These are phyloP conservation scores for Puccinellia tenuiflora DNA, from an alignment of 176 grass and related monocot genomes.

Conservation along the genomic window DNA sequence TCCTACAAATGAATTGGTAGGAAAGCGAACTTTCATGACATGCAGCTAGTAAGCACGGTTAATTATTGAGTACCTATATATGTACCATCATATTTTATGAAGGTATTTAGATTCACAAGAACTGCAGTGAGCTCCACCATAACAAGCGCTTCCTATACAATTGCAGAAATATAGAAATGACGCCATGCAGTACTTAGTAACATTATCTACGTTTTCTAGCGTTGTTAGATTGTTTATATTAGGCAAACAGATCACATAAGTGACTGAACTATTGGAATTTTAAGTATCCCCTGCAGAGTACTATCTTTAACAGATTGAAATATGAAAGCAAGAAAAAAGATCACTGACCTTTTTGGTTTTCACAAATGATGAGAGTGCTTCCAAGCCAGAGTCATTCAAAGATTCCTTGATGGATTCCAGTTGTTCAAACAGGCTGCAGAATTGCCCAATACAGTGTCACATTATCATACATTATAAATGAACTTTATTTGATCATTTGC, in stretches of 20 bases:
- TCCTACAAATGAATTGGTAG: slow-evolving; percentile 7
- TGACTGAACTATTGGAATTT: neutral
- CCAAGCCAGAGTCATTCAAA: slow-evolving; percentile 54
- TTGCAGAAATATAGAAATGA: slow-evolving; percentile 14
- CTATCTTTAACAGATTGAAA: neutral
- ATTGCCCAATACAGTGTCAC: slow-evolving; percentile 10
- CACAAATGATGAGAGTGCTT: slow-evolving; percentile 65
- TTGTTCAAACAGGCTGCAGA: slow-evolving; percentile 73
- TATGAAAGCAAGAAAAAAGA: neutral
- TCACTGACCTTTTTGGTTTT: slow-evolving; percentile 68
- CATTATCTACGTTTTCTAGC: neutral
- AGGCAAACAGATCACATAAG: slow-evolving; percentile 3
- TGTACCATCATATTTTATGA: slow-evolving; percentile 4
- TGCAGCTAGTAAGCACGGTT: neutral
- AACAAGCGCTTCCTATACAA: neutral
- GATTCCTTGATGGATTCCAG: slow-evolving; percentile 83
- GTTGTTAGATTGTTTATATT: neutral
- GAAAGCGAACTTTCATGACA: neutral
- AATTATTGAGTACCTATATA: neutral
- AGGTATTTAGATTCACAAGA: neutral
- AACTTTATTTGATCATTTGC: neutral
- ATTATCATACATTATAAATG: neutral
- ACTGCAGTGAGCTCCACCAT: neutral
- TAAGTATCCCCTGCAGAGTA: neutral
- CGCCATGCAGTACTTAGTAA: neutral